Conservation (phyloP, 1,284 basidiomycete genomes). For the Coriolopsis trogii region DNA sequence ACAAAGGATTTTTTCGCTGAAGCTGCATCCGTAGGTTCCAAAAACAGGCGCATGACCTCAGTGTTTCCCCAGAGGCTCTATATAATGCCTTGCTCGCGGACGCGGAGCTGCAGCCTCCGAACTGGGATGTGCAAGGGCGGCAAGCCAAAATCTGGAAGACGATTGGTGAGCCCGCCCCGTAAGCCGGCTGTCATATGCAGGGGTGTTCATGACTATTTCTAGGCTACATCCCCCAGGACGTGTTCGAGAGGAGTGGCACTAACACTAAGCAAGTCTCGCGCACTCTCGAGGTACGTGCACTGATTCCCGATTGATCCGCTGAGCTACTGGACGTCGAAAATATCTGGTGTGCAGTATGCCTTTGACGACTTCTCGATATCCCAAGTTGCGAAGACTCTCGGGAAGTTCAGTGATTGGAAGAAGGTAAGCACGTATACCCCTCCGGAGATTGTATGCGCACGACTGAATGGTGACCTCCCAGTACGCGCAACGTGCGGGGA, state of each 20-base stretch:
- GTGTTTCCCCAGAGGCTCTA: constrained; percentile 50
- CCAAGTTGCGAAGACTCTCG: constrained; percentile 59
- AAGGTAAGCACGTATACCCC: constrained; percentile 43
- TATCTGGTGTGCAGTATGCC: constrained; percentile 53
- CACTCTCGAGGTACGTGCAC: constrained; percentile 51
- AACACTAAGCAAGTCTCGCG: constrained; percentile 64
- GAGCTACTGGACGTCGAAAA: too few species aligned
- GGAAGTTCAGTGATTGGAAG: constrained; percentile 48
- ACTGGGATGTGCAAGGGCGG: constrained; percentile 65
- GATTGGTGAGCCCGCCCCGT: too few species aligned
- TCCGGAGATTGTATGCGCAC: neutral
- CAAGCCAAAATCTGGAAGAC: constrained; percentile 59
- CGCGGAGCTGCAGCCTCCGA: constrained; percentile 56
- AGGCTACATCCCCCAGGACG: constrained; percentile 59
- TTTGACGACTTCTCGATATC: constrained; percentile 68
- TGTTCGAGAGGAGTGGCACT: constrained; percentile 52
- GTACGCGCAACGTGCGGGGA: constrained; percentile 57
- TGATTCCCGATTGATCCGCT: neutral
- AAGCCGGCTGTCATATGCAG: too few species aligned
- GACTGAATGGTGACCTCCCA: too few species aligned
- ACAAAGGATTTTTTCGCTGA: too few species aligned
- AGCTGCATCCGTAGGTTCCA: too few species aligned
- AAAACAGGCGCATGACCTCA: constrained; percentile 46
- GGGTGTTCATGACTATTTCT: too few species aligned
- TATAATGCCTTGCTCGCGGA: constrained; percentile 59